Percentiles rank a stretch among this genome's conserved stretches.
phyloP scores from a whole-genome alignment of 345 rosid genomes.

The Eucalyptus dawsonii region DNA sequence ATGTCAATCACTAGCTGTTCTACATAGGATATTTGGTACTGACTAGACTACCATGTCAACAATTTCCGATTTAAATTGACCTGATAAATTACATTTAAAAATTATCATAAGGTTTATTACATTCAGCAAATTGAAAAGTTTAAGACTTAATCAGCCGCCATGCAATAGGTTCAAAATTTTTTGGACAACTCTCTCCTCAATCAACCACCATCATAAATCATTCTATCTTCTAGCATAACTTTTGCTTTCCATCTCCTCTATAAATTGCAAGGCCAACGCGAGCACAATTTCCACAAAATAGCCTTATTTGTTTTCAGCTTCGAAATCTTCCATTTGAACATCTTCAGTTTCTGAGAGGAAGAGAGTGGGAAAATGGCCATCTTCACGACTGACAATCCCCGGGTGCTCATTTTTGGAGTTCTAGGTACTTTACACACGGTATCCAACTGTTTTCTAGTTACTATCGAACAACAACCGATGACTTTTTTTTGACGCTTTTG shows the following conservation, averaged over 20 bases:
- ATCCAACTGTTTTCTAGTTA: not conserved
- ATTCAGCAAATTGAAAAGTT: not conserved
- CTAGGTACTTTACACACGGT: constrained; percentile 1
- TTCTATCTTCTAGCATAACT: not conserved
- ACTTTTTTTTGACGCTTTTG: not conserved
- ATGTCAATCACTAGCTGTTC: not conserved
- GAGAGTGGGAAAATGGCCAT: not conserved
- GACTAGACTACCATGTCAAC: not conserved
- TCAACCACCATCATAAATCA: not conserved
- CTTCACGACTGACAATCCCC: not conserved
- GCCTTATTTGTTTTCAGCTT: not conserved
- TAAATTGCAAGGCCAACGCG: not conserved
- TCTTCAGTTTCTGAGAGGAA: not conserved
- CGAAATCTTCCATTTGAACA: not conserved
- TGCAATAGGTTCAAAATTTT: not conserved
- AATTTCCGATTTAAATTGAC: not conserved
- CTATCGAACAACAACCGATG: not conserved
- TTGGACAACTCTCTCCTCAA: not conserved
- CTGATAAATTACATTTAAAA: not conserved
- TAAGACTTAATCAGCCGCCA: not conserved
- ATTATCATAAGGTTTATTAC: not conserved
- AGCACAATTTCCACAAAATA: not conserved
- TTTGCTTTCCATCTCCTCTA: not conserved
- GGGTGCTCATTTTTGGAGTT: constrained; percentile 15
- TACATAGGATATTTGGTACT: not conserved